Conservation (phyloP, 495 filamentous ascomycete species). For the Eremomyces bilateralis region DNA sequence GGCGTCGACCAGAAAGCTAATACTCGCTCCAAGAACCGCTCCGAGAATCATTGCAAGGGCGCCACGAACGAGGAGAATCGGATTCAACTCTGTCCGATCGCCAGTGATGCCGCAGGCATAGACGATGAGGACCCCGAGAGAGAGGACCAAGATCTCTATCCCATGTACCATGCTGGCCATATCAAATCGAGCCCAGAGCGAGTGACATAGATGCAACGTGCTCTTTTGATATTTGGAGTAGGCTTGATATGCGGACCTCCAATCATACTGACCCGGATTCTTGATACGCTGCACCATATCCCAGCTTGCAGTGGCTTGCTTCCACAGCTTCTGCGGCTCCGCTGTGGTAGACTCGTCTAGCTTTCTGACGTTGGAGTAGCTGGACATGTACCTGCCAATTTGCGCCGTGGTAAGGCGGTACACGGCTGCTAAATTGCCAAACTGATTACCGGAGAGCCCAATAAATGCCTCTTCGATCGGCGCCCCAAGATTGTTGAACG, state of each 20-base stretch:
- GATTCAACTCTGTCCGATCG: slow-evolving; percentile 30
- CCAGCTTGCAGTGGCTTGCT: slow-evolving; percentile 27
- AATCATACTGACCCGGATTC: slow-evolving; percentile 17
- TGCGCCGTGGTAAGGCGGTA: slow-evolving; percentile 62
- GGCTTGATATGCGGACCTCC: slow-evolving; percentile 28
- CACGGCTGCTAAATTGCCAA: slow-evolving; percentile 51
- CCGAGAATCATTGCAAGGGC: slow-evolving; percentile 15
- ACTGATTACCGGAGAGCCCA: slow-evolving; percentile 41
- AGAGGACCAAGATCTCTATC: slow-evolving; percentile 42
- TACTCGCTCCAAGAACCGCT: slow-evolving; percentile 10
- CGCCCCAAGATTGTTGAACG: slow-evolving; percentile 89
- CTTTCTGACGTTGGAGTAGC: slow-evolving; percentile 38
- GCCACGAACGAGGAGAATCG: slow-evolving; percentile 21
- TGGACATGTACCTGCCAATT: slow-evolving; percentile 67
- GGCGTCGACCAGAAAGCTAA: slow-evolving; percentile 9
- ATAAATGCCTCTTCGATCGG: slow-evolving; percentile 90
- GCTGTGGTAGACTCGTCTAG: slow-evolving; percentile 34
- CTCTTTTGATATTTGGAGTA: slow-evolving; percentile 56
- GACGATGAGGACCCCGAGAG: slow-evolving; percentile 41
- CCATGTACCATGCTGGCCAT: slow-evolving; percentile 64
- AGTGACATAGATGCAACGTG: slow-evolving; percentile 60
- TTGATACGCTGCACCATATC: slow-evolving; percentile 14
- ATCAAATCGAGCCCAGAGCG: slow-evolving; percentile 81
- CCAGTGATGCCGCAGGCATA: slow-evolving; percentile 42
- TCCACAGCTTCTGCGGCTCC: slow-evolving; percentile 38